Evolutionary conservation across 805 yeast genomes (phyloP), one percentile per base, ranked within the genome.

Genomic region (Pichia thaimueangensis): DNA sequence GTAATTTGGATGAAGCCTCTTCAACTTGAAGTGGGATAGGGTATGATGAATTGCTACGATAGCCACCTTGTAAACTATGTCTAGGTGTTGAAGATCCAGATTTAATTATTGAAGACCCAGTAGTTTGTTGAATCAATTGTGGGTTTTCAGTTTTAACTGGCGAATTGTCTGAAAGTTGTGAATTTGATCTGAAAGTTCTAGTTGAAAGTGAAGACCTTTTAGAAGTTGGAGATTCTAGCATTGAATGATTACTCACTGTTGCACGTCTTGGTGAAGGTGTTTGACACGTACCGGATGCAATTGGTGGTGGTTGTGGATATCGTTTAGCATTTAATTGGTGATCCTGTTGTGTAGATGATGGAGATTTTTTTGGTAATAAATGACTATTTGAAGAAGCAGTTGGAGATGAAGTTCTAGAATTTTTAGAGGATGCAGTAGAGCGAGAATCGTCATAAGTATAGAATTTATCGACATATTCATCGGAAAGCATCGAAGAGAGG

Each of bases 151-250:
- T 11, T 39, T 56, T 56, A 21, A 48, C 36, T 11, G 59, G 59
- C 17, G 61, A 57, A 3, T 27, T 31, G 10, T 58, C 59, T 2
- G 60, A 54, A n/a, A 50, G 41, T 37, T 51, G 56, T 9, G 60
- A 53, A 40, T 55, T 56, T 6, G 64, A 60, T 32, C 66, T 47
- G 44, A 62, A 62, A 4, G 63, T 61, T 44, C 66, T 45, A 30
- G 53, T 57, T 16, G 60, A 50, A 62, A 62, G 55, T 8, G 63
- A 60, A 9, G 62, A 59, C 29, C 57, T 41, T 33, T 57, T 59
- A 15, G 62, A 56, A 11, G 45, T 52, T n/a, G 63, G 58, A 6
- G 62, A 52, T 13, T 42, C 53, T 24, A 29, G 40, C 28, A 35
- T 43, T 29, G 37, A 35, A 25, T 36, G 30, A 11, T 24, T 39